A percentile compares a stretch with the other conserved stretches of the same genome.
phyloP scores from a whole-genome alignment of 2,329 filamentous ascomycete genomes.

The Trichoderma koningii region DNA sequence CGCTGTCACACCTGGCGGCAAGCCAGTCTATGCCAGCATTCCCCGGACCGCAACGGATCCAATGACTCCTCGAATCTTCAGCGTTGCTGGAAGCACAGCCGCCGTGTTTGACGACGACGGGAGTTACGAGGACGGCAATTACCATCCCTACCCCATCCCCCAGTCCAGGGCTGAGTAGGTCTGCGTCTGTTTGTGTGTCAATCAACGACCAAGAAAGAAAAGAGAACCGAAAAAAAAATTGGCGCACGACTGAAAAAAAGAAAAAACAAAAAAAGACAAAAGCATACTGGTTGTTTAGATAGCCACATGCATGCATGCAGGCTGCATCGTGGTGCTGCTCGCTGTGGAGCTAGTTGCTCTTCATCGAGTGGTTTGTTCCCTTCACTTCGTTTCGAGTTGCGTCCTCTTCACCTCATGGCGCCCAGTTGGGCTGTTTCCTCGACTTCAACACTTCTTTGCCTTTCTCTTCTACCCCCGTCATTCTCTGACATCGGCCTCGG shows the following conservation, averaged over 20 bases:
- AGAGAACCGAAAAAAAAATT: neutral
- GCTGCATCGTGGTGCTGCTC: constrained; percentile 22
- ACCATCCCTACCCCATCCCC: constrained; percentile 41
- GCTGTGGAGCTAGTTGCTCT: constrained; percentile 23
- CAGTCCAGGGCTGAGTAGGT: constrained; percentile 28
- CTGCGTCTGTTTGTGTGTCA: neutral
- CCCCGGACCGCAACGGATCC: constrained; percentile 34
- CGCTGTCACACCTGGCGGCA: constrained; percentile 31
- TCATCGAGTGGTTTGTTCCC: constrained; percentile 12
- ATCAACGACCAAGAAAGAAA: neutral
- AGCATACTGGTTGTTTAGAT: neutral
- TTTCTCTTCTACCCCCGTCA: neutral
- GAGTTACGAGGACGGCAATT: constrained; percentile 41
- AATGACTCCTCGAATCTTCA: constrained; percentile 33
- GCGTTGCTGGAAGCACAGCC: constrained; percentile 30
- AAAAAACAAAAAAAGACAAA: neutral
- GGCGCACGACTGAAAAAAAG: neutral
- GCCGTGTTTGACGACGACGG: constrained; percentile 32
- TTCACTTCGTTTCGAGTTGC: constrained; percentile 1
- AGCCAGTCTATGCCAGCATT: constrained; percentile 35
- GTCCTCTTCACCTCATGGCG: neutral
- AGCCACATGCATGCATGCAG: neutral
- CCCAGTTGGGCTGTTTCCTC: neutral
- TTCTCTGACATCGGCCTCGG: neutral
- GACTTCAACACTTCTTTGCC: neutral